Conservation (phyloP, 305 asterid species). For the Fraxinus platypoda region DNA sequence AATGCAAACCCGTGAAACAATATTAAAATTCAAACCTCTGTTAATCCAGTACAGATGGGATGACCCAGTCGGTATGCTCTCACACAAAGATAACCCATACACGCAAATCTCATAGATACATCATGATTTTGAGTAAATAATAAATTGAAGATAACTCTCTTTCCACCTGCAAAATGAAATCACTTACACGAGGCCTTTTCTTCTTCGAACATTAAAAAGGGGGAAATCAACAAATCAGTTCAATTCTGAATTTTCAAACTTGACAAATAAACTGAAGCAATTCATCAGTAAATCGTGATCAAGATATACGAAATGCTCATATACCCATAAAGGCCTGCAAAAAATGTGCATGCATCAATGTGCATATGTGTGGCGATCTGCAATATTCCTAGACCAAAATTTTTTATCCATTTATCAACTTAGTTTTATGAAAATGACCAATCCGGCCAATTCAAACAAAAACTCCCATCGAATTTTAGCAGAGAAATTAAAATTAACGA, state of each 20-base stretch:
- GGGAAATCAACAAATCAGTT: not conserved
- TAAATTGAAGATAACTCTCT: not conserved
- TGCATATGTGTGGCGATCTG: not conserved
- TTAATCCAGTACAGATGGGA: not conserved
- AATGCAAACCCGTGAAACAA: not conserved
- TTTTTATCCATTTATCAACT: not conserved
- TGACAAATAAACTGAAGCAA: not conserved
- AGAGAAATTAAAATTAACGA: slow-evolving; percentile 17
- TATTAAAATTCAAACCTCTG: not conserved
- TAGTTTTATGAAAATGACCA: slow-evolving; percentile 7
- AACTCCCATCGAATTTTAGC: slow-evolving; percentile 11
- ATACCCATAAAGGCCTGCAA: slow-evolving; percentile 13
- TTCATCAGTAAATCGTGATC: slow-evolving; percentile 3
- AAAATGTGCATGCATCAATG: slow-evolving; percentile 12
- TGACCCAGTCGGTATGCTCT: not conserved
- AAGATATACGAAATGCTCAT: not conserved
- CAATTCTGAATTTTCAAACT: not conserved
- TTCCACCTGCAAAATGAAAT: not conserved
- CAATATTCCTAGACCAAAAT: not conserved
- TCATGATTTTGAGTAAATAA: not conserved
- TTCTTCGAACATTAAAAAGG: not conserved
- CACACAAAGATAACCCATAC: not conserved
- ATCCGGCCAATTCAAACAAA: slow-evolving; percentile 10
- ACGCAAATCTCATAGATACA: not conserved
- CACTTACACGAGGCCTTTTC: not conserved